A percentile compares a stretch with the other conserved stretches of the same genome.
Evolutionary conservation across 1,139 yeast genomes (phyloP).

Genomic region (Tardiomyces blankii): DNA sequence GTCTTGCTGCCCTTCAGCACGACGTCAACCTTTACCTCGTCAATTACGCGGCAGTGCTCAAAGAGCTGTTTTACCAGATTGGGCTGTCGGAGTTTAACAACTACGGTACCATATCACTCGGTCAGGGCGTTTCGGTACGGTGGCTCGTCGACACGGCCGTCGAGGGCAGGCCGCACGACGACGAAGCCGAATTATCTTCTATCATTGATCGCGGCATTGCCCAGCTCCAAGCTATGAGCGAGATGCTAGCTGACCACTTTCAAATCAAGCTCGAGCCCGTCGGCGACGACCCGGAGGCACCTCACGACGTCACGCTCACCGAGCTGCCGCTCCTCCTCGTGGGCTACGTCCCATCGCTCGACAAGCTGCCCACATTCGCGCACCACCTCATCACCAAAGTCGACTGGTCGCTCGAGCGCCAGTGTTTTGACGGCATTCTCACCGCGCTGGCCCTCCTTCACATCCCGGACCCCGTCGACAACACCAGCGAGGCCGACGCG

Average conservation of each 20-base stretch:
- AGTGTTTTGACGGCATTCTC: constrained; percentile 55
- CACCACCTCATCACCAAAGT: constrained; percentile 47
- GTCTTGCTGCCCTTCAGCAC: constrained; percentile 74
- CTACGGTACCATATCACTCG: constrained; percentile 50
- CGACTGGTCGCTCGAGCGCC: constrained; percentile 54
- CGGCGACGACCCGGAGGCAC: constrained; percentile 22
- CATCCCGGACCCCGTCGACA: constrained; percentile 47
- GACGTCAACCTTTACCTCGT: constrained; percentile 68
- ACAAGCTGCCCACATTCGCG: constrained; percentile 58
- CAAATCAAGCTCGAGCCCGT: constrained; percentile 28
- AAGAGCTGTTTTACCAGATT: constrained; percentile 70
- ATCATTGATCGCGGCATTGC: constrained; percentile 4
- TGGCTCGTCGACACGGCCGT: constrained; percentile 22
- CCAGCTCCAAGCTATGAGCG: constrained; percentile 24
- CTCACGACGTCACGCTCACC: constrained; percentile 19
- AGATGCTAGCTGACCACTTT: constrained; percentile 79
- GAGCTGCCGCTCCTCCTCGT: constrained; percentile 60
- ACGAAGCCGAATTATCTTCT: not conserved
- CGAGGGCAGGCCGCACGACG: constrained; percentile 8
- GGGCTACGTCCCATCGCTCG: constrained; percentile 49
- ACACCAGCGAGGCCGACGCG: constrained; percentile 9
- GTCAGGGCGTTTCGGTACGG: constrained; percentile 22
- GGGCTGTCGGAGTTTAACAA: constrained; percentile 72
- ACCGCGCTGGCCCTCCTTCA: constrained; percentile 63
- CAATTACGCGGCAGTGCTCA: constrained; percentile 60